Percentiles rank a stretch among this genome's conserved stretches.
Conservation (phyloP, 225 moss, liverwort and hornwort species). For the Lunularia cruciata region DNA sequence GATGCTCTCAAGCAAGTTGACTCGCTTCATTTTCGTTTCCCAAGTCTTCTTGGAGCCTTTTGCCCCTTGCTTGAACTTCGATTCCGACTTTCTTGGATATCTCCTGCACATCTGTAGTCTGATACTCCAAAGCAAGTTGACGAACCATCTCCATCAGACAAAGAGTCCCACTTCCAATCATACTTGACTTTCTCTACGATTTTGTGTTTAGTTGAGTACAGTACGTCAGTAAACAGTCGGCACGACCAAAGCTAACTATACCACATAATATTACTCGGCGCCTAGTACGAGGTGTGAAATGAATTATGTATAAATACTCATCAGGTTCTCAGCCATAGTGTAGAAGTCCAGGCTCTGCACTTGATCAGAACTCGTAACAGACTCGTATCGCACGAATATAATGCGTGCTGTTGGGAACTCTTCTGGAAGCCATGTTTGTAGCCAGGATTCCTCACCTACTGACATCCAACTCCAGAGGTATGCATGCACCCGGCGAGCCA, state of each 20-base stretch:
- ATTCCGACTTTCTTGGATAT: neutral
- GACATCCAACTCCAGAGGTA: no score
- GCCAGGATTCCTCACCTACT: no score
- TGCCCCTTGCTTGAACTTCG: no score
- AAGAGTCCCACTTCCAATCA: neutral
- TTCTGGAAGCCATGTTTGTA: constrained; percentile 16
- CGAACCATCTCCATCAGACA: neutral
- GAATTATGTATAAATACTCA: neutral
- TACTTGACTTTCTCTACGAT: neutral
- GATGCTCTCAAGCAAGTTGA: no score
- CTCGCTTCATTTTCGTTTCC: no score
- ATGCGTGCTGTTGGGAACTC: neutral
- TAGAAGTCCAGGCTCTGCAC: neutral
- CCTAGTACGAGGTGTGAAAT: neutral
- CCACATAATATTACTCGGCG: constrained; percentile 16
- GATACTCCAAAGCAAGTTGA: neutral
- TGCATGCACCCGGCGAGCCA: no score
- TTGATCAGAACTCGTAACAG: neutral
- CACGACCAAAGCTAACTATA: no score
- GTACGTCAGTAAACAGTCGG: constrained; percentile 18
- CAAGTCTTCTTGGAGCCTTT: no score
- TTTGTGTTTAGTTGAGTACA: neutral
- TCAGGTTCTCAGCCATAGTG: neutral
- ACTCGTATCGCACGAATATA: neutral
- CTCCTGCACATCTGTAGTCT: constrained; percentile 6